These are phyloP conservation scores for Erythrophleum fordii DNA, from an alignment of 306 rosid species.

Conservation along the genomic window DNA sequence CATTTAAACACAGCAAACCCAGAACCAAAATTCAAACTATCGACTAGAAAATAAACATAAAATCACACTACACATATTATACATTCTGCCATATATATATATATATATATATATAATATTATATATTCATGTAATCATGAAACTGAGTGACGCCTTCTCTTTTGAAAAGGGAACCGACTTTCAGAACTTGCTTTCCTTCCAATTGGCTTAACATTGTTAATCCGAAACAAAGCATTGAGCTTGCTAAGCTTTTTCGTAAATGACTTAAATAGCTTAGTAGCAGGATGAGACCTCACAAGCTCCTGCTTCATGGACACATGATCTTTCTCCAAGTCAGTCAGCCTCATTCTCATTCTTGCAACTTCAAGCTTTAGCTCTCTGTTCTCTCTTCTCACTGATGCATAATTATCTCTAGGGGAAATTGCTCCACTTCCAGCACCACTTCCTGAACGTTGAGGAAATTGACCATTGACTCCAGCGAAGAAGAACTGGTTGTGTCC, in stretches of 20 bases:
- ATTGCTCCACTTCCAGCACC: slow-evolving; percentile 83
- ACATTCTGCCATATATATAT: slow-evolving; percentile 12
- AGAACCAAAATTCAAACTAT: neutral
- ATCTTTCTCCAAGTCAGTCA: slow-evolving; percentile 77
- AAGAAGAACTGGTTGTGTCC: slow-evolving; percentile 30
- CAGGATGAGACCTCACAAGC: slow-evolving; percentile 50
- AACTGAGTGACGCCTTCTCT: slow-evolving; percentile 26
- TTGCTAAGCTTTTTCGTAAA: slow-evolving; percentile 14
- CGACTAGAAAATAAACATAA: slow-evolving; percentile 2
- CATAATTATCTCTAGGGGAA: slow-evolving; percentile 77
- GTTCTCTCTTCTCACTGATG: slow-evolving; percentile 79
- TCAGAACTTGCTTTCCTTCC: neutral
- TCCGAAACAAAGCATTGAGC: slow-evolving; percentile 20
- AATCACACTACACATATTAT: slow-evolving; percentile 7
- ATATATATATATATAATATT: too few species aligned
- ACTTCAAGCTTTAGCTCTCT: slow-evolving; percentile 81
- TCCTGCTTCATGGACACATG: slow-evolving; percentile 82
- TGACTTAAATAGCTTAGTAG: slow-evolving; percentile 10
- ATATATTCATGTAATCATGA: neutral
- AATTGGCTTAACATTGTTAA: slow-evolving; percentile 13
- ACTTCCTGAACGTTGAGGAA: slow-evolving; percentile 73
- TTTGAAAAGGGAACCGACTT: slow-evolving; percentile 15
- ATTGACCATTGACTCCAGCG: slow-evolving; percentile 56
- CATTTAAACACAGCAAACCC: slow-evolving; percentile 3
- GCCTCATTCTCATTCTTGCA: slow-evolving; percentile 83